Percentiles rank a stretch among this genome's conserved stretches.
phyloP scores from a whole-genome alignment of 345 rosid species.

The Microcos paniculata region DNA sequence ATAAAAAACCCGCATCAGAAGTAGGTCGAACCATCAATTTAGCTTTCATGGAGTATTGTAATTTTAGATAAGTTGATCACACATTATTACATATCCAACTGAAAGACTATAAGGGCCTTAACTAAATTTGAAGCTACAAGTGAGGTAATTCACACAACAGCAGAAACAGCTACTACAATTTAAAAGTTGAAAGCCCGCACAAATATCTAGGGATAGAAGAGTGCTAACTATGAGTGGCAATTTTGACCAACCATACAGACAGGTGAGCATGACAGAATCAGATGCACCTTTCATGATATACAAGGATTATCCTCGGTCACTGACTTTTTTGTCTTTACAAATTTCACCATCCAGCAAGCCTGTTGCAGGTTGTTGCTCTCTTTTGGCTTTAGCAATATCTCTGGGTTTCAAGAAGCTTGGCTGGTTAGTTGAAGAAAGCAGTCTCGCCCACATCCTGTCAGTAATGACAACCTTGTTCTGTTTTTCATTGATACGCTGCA shows the following conservation, averaged over 20 bases:
- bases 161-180: neutral
- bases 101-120: too few species aligned
- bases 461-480: constrained; percentile 75
- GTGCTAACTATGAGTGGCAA: neutral
- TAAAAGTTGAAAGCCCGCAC: neutral
- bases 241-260: neutral
- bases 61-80: too few species aligned
- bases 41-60: too few species aligned
- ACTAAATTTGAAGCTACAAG: too few species aligned
- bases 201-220: neutral
- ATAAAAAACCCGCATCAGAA: too few species aligned
- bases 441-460: constrained; percentile 89
- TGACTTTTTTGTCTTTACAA: neutral
- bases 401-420: constrained; percentile 59
- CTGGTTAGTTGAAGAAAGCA: constrained; percentile 73
- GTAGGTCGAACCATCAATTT: too few species aligned
- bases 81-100: neutral
- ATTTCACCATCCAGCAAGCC: constrained; percentile 21
- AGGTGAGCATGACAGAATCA: neutral
- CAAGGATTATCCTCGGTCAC: neutral
- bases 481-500: constrained; percentile 64
- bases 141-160: neutral
- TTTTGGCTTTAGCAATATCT: constrained; percentile 19
- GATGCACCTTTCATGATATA: neutral
- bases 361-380: constrained; percentile 16